Evolutionary conservation across 2,329 filamentous ascomycete species (phyloP).

Genomic region (Fusarium ramigenum): DNA sequence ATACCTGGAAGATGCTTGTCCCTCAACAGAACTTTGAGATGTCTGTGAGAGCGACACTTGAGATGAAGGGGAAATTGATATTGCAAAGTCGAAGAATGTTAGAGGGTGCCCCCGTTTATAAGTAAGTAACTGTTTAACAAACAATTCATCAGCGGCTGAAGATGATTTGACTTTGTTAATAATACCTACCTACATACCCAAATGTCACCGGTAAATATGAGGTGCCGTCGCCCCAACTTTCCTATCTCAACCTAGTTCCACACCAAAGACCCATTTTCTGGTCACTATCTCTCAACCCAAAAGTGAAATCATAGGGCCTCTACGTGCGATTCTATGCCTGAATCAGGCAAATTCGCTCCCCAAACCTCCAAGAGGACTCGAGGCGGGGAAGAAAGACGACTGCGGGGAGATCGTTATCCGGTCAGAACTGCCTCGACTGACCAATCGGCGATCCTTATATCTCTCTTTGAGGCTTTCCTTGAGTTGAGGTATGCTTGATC

Average conservation of each 20-base stretch:
- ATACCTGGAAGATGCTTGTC: neutral
- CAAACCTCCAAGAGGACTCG: neutral
- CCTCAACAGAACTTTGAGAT: neutral
- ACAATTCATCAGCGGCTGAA: neutral
- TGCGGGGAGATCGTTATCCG: constrained; percentile 16
- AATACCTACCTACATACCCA: neutral
- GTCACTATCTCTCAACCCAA: neutral
- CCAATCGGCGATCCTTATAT: constrained; percentile 8
- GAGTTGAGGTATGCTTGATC: neutral
- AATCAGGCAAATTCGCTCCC: constrained; percentile 22
- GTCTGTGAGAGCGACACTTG: neutral
- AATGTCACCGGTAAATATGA: neutral
- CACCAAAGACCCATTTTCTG: constrained; percentile 10
- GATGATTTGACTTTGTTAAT: neutral
- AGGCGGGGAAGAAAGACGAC: constrained; percentile 13
- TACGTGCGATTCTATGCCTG: constrained; percentile 21
- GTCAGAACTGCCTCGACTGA: neutral
- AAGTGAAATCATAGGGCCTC: neutral
- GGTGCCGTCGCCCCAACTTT: constrained; percentile 32
- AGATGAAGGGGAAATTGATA: neutral
- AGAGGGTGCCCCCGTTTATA: neutral
- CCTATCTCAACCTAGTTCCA: constrained; percentile 34
- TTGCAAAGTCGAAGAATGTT: neutral
- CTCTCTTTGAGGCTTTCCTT: neutral
- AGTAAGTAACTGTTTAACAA: too few relatives aligned